A percentile compares a stretch with the other conserved stretches of the same genome.
Conservation (phyloP, 176 grass and related monocot species). For the Musa beccarii region DNA sequence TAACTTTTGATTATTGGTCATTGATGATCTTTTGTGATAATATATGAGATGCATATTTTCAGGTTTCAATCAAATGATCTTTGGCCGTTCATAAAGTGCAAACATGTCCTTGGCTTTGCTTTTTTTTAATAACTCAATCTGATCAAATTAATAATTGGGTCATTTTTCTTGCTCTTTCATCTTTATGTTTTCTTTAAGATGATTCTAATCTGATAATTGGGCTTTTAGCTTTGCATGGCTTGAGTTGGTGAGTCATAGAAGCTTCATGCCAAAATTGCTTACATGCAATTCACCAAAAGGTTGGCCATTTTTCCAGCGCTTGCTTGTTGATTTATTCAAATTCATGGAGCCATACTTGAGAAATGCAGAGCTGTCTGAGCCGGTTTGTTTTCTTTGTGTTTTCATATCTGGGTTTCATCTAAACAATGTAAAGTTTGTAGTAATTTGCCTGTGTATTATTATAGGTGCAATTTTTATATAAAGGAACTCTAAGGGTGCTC, state of each 20-base stretch:
- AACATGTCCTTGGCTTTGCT: not conserved
- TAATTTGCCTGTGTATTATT: not conserved
- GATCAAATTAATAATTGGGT: not conserved
- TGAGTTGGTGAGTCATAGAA: conserved; percentile 87
- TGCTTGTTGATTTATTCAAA: conserved; percentile 95
- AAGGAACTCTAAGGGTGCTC: conserved; percentile 79
- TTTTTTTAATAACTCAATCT: not conserved
- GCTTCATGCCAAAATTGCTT: conserved; percentile 85
- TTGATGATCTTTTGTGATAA: no score
- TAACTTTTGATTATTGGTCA: no score
- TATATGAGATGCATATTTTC: no score
- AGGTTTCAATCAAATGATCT: no score
- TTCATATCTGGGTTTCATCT: not conserved
- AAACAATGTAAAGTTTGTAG: not conserved
- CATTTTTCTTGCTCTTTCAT: not conserved
- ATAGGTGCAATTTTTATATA: conserved; percentile 82
- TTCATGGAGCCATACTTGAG: conserved; percentile 95
- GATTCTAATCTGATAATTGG: not conserved
- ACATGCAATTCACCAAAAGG: conserved; percentile 77
- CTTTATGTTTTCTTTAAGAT: not conserved
- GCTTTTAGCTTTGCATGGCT: conserved; percentile 87
- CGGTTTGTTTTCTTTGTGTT: conserved; percentile 41
- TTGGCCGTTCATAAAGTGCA: no score
- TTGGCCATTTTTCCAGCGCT: conserved; percentile 82
- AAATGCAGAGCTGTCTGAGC: conserved; percentile 70